phyloP scores from a whole-genome alignment of 306 rosid species.

The Morella rubra region DNA sequence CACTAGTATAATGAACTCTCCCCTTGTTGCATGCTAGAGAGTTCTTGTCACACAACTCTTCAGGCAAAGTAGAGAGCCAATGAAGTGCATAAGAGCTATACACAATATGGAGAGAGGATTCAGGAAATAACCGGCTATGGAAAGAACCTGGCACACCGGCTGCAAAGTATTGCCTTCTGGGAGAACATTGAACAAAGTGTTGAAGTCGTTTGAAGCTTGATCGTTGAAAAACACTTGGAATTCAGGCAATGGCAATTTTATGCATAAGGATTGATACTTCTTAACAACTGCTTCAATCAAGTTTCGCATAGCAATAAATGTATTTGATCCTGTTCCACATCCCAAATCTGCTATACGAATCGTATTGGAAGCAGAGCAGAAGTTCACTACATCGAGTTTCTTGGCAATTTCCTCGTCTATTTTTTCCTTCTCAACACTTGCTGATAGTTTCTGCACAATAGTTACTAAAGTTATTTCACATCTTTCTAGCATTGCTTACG shows the following conservation, averaged over 20 bases:
- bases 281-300: conserved; percentile 34
- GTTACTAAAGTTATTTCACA: neutral
- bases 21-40: conserved; percentile 44
- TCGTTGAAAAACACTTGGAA: conserved; percentile 51
- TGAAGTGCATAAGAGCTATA: conserved; percentile 23
- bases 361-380: conserved; percentile 14
- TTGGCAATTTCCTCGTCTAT: conserved; percentile 35
- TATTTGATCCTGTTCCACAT: conserved; percentile 52
- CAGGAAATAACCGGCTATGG: conserved; percentile 35
- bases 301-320: conserved; percentile 20
- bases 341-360: conserved; percentile 48
- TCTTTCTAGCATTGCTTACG: neutral
- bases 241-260: conserved; percentile 6
- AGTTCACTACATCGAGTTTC: conserved; percentile 36
- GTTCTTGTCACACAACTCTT: conserved; percentile 21
- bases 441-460: conserved; percentile 25
- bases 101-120: conserved; percentile 41
- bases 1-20: conserved; percentile 40
- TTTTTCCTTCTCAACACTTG: conserved; percentile 24
- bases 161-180: conserved; percentile 32
- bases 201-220: conserved; percentile 42
- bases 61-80: conserved; percentile 42
- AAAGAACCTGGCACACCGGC: conserved; percentile 49
- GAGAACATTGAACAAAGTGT: conserved; percentile 39
- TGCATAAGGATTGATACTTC: conserved; percentile 27